Base-by-base conservation (phyloP, 2,329 filamentous ascomycete genomes). In the Periconia sp. region DNA sequence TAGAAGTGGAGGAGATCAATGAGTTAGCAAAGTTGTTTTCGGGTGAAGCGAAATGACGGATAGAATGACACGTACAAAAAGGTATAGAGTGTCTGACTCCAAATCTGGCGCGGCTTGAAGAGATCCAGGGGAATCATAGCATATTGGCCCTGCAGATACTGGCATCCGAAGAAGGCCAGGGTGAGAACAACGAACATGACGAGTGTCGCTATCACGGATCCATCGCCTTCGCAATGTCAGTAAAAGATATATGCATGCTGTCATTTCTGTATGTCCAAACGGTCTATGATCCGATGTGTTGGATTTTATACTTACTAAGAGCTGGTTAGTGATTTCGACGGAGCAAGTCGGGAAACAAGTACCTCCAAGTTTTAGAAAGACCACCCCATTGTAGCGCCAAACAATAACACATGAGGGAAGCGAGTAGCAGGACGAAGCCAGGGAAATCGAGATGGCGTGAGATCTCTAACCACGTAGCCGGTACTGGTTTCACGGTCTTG, bases 331-430 rank as follows among this genome's bases (percentile, higher is more conserved):
- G 23, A 27, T 27, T 27, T 27, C 23, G 8, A 27, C 8, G 8
- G 8, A 27, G 10, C 6, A 37, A 37, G 13, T 37, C 15, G 5
- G 33, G 33, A 11, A n/a, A n/a, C n/a, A 37, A 5, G 6, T n/a
- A 37, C 10, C 44, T 52, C 76, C 75, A 78, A 3, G 62, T 33
- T 53, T 75, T 75, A 45, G 66, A 71, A 51, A 61, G 61, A 7
- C 75, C 76, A n/a, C 71, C 76, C 74, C 74, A 78, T 49, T 77
- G 70, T 8, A 78, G 62, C 15, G 76, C 76, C 6, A 78, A 62
- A 2, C 75, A 62, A 3, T 76, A 64, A 55, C 71, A 76, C 33
- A 77, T 63, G 45, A 77, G 65, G 53, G 71, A 70, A 1, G 70
- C 69, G 18, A 76, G 46, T 47, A 76, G 55, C 15, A 71, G 6